Conservation (phyloP, 495 filamentous ascomycete genomes). For the Hypoxylon lenormandii region DNA sequence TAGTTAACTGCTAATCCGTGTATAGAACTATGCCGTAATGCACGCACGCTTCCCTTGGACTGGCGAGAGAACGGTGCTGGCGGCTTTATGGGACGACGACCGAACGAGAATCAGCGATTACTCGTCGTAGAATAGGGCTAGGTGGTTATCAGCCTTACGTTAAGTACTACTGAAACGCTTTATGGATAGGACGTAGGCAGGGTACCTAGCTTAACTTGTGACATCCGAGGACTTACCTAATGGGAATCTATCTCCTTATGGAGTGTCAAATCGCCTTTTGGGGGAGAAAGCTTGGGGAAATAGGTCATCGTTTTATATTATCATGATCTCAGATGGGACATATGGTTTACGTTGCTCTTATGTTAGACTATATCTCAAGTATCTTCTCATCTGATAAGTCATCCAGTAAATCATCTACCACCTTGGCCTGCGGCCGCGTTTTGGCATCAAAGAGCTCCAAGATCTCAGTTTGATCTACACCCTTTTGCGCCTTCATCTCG, state of each 20-base stretch:
- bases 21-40: conserved; percentile 49
- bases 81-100: conserved; percentile 44
- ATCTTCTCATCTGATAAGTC: not conserved
- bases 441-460: not conserved
- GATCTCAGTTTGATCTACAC: not conserved
- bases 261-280: too few species aligned
- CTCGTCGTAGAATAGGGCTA: not conserved
- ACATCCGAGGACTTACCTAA: too few species aligned
- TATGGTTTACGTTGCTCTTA: not conserved
- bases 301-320: not conserved
- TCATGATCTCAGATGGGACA: not conserved
- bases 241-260: too few species aligned
- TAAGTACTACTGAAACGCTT: too few species aligned
- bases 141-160: too few species aligned
- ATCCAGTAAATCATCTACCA: not conserved
- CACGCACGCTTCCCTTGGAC: conserved; percentile 45
- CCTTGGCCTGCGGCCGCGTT: not conserved
- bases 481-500: not conserved
- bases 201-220: too few species aligned
- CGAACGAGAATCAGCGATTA: conserved; percentile 32
- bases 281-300: too few species aligned
- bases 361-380: not conserved
- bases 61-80: conserved; percentile 42
- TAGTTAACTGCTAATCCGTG: not conserved
- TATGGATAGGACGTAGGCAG: too few species aligned